Conservation (phyloP, 2,329 filamentous ascomycete genomes). For the Trichophyton mentagrophytes region DNA sequence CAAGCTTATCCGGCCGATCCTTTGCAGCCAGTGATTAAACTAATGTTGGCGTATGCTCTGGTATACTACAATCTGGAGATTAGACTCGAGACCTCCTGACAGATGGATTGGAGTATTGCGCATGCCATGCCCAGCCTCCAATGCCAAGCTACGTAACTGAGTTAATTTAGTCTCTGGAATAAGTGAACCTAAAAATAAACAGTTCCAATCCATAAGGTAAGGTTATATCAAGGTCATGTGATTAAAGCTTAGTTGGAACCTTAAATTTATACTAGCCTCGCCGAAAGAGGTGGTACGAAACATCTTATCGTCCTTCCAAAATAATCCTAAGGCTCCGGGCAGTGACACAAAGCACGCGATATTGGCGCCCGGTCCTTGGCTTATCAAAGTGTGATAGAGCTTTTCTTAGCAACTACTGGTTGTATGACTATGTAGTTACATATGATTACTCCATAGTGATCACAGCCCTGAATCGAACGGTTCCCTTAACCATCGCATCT, state of each 20-base stretch:
- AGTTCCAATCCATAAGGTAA: too few relatives aligned
- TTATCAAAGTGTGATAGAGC: too few relatives aligned
- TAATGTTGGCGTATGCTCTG: neutral
- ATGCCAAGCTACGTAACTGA: neutral
- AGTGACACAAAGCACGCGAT: too few relatives aligned
- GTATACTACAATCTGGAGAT: neutral
- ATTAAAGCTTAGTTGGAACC: too few relatives aligned
- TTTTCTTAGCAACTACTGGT: too few relatives aligned
- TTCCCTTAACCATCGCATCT: constrained; percentile 10
- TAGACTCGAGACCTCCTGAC: neutral
- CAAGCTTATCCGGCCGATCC: constrained; percentile 32
- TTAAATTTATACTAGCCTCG: too few relatives aligned
- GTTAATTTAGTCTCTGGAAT: too few relatives aligned
- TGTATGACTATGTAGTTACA: neutral
- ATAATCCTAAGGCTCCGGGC: too few relatives aligned
- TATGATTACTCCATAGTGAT: constrained; percentile 8
- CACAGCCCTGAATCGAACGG: constrained; percentile 10
- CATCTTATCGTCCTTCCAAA: too few relatives aligned
- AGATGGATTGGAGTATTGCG: neutral
- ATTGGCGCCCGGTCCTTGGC: neutral
- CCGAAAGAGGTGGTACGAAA: too few relatives aligned
- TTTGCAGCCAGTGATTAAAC: constrained; percentile 19
- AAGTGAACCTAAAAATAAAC: too few relatives aligned
- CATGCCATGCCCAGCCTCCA: neutral
- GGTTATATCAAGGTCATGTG: too few relatives aligned